Evolutionary conservation across 768 basidiomycete species (phyloP), one percentile per base, ranked within the genome.

Genomic region (Leccinellum rugosiceps): DNA sequence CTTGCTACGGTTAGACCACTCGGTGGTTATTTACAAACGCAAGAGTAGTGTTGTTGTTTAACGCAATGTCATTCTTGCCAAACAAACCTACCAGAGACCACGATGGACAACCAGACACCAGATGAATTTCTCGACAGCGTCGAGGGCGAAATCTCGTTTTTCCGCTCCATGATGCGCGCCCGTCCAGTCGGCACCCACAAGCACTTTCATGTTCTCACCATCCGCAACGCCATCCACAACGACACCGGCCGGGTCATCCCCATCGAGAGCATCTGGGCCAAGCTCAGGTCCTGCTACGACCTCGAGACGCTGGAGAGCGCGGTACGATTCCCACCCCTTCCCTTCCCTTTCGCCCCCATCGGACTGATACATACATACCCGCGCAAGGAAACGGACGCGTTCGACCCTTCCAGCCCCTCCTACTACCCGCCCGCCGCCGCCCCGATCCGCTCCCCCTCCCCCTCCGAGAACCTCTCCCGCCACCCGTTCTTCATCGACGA

Each of bases 121-220:
- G 56, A 62, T 14, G 71, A 69, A 31, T 86, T 87, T 66, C 83
- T 94, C 41, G 80, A 86, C 67, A 84, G 82, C 7, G 82, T 91
- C 53, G 84, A 87, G 63, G 92, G 92, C 41, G 92, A 94, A 71
- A 90, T 92, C 48, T 80, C 88, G 9, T 88, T 94, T 73, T 93
- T 94, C 69, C 83, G 88, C 50, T 87, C 89, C 7, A 77, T 92
- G 52, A 90, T 89, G 81, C 85, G 85, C 46, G 82, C 90, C 17
- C 80, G 92, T 54, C 92, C 92, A 0, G 83, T 94, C 53, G 92
- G 92, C 45, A 84, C 88, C 31, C 87, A 94, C 72, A 85, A 85
- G 28, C 83, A 91, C 74, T 92, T 93, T 73, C 88, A 93, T 67
- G 76, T 89, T 68, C 77, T 94, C 55, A 80, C 83, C 57, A 87